Percentiles rank a stretch among this genome's conserved stretches.
phyloP scores from a whole-genome alignment of 495 filamentous ascomycete genomes.

The Neurospora pannonica region DNA sequence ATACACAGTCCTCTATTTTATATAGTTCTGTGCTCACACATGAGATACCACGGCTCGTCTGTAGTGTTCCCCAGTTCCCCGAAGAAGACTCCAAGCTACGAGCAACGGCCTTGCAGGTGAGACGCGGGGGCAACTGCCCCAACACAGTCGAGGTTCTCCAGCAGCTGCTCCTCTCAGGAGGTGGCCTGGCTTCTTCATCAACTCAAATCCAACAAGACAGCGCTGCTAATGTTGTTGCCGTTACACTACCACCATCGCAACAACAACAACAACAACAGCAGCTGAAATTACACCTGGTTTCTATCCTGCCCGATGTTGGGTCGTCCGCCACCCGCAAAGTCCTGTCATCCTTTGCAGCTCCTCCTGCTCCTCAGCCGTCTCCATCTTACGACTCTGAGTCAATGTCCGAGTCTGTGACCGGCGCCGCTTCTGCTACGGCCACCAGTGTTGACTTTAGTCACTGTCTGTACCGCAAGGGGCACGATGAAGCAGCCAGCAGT shows the following conservation, averaged over 20 bases:
- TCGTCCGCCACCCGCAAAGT: slow-evolving; percentile 28
- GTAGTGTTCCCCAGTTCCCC: slow-evolving; percentile 57
- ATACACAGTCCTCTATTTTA: slow-evolving; percentile 2
- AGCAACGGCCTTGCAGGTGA: slow-evolving; percentile 46
- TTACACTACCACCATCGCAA: not conserved
- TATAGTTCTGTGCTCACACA: slow-evolving; percentile 7
- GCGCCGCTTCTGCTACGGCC: not conserved
- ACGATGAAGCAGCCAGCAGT: slow-evolving; percentile 53
- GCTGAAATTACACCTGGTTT: slow-evolving; percentile 29
- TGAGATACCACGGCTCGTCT: slow-evolving; percentile 11
- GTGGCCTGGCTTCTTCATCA: not conserved
- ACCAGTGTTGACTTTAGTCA: slow-evolving; percentile 33
- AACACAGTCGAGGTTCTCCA: slow-evolving; percentile 62
- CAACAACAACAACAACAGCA: not conserved
- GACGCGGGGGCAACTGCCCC: slow-evolving; percentile 62
- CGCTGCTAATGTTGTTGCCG: not conserved
- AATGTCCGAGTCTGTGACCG: slow-evolving; percentile 10
- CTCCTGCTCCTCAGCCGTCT: not conserved
- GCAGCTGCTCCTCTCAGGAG: slow-evolving; percentile 37
- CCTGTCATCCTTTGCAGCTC: slow-evolving; percentile 30
- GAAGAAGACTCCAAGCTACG: slow-evolving; percentile 63
- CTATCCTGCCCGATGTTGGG: slow-evolving; percentile 25
- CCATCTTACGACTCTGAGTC: not conserved
- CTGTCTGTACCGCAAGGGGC: slow-evolving; percentile 50
- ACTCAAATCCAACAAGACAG: not conserved